Conservation (phyloP, 345 rosid species). For the Acer campestre region DNA sequence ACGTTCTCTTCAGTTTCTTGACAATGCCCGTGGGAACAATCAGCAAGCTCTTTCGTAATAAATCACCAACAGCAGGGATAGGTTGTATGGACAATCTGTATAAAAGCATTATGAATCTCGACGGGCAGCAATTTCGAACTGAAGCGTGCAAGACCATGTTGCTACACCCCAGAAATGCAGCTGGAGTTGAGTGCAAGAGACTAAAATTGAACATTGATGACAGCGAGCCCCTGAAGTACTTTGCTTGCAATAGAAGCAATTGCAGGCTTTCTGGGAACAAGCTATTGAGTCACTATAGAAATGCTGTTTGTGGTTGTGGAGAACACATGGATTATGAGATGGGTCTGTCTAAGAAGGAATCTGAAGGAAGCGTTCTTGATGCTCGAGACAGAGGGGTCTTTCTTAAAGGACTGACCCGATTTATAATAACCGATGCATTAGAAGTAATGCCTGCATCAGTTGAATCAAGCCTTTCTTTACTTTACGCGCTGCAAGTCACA, state of each 20-base stretch:
- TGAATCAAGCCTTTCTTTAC: conserved; percentile 8
- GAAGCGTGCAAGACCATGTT: conserved; percentile 26
- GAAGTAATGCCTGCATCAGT: conserved; percentile 16
- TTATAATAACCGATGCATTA: conserved; percentile 20
- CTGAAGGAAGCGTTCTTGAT: neutral
- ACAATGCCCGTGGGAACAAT: conserved; percentile 30
- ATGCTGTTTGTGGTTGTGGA: conserved; percentile 18
- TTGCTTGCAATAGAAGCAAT: neutral
- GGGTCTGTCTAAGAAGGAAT: neutral
- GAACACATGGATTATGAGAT: neutral
- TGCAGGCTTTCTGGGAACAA: neutral
- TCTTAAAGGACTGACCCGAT: conserved; percentile 13
- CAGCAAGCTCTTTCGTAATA: neutral
- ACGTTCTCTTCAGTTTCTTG: conserved; percentile 31
- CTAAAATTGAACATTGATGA: conserved; percentile 22
- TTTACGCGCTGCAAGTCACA: conserved; percentile 17
- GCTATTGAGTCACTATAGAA: neutral
- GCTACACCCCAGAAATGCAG: conserved; percentile 14
- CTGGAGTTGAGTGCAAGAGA: conserved; percentile 8
- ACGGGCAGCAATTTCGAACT: neutral
- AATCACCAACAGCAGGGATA: neutral
- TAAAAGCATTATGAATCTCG: conserved; percentile 24
- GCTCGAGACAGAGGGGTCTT: conserved; percentile 18
- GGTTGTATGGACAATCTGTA: conserved; percentile 30
- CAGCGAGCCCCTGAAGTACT: neutral